These are phyloP conservation scores for Suhomyces chickasaworum DNA, from an alignment of 1,139 yeast genomes.

Conservation along the genomic window DNA sequence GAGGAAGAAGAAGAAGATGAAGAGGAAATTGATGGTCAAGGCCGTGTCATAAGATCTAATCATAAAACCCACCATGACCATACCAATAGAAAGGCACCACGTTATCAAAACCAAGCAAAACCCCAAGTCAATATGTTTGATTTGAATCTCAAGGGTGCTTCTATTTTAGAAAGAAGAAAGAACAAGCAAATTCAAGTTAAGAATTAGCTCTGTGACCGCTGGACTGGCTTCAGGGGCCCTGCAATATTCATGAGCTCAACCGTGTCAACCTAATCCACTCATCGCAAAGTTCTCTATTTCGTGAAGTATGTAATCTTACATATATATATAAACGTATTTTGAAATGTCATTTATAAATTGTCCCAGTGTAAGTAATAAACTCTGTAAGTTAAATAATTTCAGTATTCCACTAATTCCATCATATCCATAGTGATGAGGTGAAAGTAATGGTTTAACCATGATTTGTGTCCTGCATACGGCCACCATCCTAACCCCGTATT, in stretches of 20 bases:
- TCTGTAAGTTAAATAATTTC: too few species aligned
- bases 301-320: not conserved
- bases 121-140: constrained; percentile 52
- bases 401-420: too few species aligned
- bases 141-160: constrained; percentile 74
- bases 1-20: constrained; percentile 43
- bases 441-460: too few species aligned
- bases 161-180: constrained; percentile 76
- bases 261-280: constrained; percentile 2
- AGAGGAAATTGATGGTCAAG: constrained; percentile 26
- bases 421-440: too few species aligned
- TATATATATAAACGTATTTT: not conserved
- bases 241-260: not conserved
- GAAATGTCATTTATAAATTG: not conserved
- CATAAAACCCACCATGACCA: constrained; percentile 7
- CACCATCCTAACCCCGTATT: constrained; percentile 2
- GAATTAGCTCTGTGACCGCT: constrained; percentile 6
- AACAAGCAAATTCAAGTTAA: constrained; percentile 28
- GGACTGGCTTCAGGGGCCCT: constrained; percentile 6
- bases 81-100: constrained; percentile 25
- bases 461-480: not conserved
- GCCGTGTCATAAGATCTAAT: constrained; percentile 13
- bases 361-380: too few species aligned
- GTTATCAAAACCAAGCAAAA: constrained; percentile 18
- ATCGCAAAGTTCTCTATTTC: constrained; percentile 4